Evolutionary conservation across 148 eudicot genomes (phyloP).

Genomic region (Camellia sinensis): DNA sequence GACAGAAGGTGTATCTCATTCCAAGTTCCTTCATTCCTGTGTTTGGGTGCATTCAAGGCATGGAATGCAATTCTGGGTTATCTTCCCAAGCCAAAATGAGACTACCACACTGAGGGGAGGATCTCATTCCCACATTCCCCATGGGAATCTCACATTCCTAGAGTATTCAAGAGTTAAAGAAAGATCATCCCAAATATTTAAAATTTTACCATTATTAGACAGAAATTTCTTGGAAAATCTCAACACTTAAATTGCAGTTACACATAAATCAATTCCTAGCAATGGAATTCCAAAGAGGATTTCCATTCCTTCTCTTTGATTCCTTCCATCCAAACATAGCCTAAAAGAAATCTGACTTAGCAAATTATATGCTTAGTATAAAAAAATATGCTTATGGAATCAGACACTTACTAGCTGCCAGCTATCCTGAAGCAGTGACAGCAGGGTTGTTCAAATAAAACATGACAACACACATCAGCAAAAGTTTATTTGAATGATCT

Average conservation of each 20-base stretch:
- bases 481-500: neutral
- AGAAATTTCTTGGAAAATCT: neutral
- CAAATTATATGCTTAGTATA: neutral
- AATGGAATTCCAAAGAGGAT: neutral
- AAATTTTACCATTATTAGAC: neutral
- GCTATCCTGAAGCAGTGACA: neutral
- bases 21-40: too few species aligned
- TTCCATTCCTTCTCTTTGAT: too few species aligned
- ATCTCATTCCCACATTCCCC: too few species aligned
- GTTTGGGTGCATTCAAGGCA: neutral
- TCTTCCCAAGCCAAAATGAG: too few species aligned
- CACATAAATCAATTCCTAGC: neutral
- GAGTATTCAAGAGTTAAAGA: neutral
- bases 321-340: neutral
- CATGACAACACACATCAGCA: too few species aligned
- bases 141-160: neutral
- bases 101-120: too few species aligned
- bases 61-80: neutral
- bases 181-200: neutral
- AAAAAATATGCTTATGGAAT: neutral
- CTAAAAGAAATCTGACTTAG: neutral
- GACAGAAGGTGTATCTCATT: too few species aligned
- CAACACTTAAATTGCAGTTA: neutral
- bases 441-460: too few species aligned
- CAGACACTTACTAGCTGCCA: neutral